These are phyloP conservation scores for Sugiyamaella qingdaonensis DNA, from an alignment of 805 yeast species.

Conservation along the genomic window DNA sequence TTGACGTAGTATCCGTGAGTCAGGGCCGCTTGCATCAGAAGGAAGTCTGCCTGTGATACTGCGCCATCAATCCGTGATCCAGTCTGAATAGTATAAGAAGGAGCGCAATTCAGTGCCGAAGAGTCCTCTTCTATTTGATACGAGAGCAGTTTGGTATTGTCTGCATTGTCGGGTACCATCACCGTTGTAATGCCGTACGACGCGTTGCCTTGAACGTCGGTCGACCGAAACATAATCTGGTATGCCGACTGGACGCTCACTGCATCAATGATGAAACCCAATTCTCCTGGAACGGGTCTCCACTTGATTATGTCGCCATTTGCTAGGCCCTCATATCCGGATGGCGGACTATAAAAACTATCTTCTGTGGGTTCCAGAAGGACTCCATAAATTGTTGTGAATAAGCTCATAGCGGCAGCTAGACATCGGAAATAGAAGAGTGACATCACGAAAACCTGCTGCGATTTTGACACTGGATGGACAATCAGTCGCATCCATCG, in stretches of 20 bases:
- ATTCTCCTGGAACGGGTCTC: conserved; percentile 3
- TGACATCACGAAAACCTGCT: too few relatives aligned
- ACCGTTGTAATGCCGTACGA: conserved; percentile 16
- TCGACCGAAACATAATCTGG: conserved; percentile 18
- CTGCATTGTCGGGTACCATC: conserved; percentile 17
- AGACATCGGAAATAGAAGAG: too few relatives aligned
- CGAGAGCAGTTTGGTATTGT: conserved; percentile 18
- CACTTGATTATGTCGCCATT: conserved; percentile 5
- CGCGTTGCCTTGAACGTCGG: conserved; percentile 17
- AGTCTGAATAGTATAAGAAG: conserved; percentile 21
- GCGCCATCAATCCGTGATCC: neutral
- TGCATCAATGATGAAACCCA: neutral
- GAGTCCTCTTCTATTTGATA: conserved; percentile 27
- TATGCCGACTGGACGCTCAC: conserved; percentile 11
- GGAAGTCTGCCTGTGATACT: conserved; percentile 3
- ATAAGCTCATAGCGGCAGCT: too few relatives aligned
- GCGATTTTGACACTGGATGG: too few relatives aligned
- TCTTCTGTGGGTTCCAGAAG: neutral
- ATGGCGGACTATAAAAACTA: neutral
- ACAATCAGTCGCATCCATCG: too few relatives aligned
- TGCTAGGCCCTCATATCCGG: neutral
- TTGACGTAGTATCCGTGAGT: conserved; percentile 14
- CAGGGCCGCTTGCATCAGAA: conserved; percentile 11
- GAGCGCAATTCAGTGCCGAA: conserved; percentile 24
- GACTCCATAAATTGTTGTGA: too few relatives aligned